Evolutionary conservation across 495 filamentous ascomycete species (phyloP).

Genomic region (Melanomma pulvis-pyrius): DNA sequence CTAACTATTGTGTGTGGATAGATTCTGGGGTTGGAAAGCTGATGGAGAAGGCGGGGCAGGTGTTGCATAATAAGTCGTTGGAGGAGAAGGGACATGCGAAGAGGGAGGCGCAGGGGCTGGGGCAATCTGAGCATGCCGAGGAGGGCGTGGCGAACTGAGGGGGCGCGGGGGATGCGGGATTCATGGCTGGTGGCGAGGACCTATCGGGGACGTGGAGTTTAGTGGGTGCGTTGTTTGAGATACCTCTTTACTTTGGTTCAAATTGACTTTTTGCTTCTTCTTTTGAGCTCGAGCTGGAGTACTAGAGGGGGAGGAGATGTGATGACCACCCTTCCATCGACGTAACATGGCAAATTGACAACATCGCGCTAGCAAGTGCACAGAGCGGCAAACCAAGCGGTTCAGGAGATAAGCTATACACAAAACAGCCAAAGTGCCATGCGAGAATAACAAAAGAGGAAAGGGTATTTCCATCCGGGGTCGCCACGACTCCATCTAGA

Average conservation of each 20-base stretch:
- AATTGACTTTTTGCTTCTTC: too few relatives aligned
- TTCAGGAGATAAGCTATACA: too few relatives aligned
- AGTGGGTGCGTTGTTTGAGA: background rate
- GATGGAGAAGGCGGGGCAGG: conserved; percentile 50
- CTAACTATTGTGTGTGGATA: conserved; percentile 16
- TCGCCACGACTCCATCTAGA: background rate
- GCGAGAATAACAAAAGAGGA: too few relatives aligned
- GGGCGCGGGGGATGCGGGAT: background rate
- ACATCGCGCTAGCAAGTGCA: too few relatives aligned
- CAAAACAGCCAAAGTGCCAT: too few relatives aligned
- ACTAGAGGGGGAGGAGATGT: too few relatives aligned
- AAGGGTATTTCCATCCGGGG: background rate
- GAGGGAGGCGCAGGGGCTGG: conserved; percentile 43
- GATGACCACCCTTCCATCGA: too few relatives aligned
- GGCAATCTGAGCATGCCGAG: background rate
- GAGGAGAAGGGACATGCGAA: conserved; percentile 45
- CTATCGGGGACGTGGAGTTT: too few relatives aligned
- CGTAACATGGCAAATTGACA: too few relatives aligned
- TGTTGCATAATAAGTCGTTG: conserved; percentile 45
- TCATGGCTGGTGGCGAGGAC: too few relatives aligned
- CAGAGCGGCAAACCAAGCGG: too few relatives aligned
- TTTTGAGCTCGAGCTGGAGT: too few relatives aligned
- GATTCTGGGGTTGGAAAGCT: conserved; percentile 51
- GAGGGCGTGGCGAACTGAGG: background rate
- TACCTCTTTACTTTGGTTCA: background rate